Evolutionary conservation across 495 filamentous ascomycete genomes (phyloP).

Genomic region (Neurospora sp.): DNA sequence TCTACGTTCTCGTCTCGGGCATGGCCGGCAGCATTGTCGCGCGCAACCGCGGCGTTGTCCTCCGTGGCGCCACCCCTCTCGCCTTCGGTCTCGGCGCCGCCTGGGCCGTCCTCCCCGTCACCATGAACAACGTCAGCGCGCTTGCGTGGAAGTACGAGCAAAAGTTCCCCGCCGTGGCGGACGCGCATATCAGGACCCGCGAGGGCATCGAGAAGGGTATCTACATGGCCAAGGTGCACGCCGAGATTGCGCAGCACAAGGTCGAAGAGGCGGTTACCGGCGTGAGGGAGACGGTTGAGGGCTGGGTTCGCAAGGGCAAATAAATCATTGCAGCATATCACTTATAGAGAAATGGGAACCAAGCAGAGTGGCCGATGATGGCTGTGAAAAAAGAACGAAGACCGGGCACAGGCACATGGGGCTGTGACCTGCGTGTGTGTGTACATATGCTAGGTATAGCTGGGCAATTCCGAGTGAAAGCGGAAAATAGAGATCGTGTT

Average conservation of each 20-base stretch:
- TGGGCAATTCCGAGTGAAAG: not conserved
- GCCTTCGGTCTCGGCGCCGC: slow-evolving; percentile 64
- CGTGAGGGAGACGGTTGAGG: slow-evolving; percentile 66
- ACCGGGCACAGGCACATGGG: not conserved
- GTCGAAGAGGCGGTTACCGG: slow-evolving; percentile 68
- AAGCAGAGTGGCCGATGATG: not conserved
- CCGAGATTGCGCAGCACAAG: slow-evolving; percentile 55
- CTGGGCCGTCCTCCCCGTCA: slow-evolving; percentile 64
- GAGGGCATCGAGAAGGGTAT: slow-evolving; percentile 58
- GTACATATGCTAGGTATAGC: not conserved
- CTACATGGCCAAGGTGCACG: slow-evolving; percentile 60
- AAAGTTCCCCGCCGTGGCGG: slow-evolving; percentile 65
- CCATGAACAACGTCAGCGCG: slow-evolving; percentile 74
- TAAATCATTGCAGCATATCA: slow-evolving; percentile 18
- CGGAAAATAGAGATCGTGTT: not conserved
- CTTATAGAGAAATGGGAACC: not conserved
- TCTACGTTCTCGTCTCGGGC: slow-evolving; percentile 84
- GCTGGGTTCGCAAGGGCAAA: slow-evolving; percentile 83
- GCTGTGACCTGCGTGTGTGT: not conserved
- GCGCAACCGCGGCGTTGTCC: slow-evolving; percentile 71
- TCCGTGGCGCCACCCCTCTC: slow-evolving; percentile 61
- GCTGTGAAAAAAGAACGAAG: not conserved
- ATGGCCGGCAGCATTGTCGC: slow-evolving; percentile 88
- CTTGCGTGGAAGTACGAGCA: slow-evolving; percentile 86
- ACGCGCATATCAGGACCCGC: slow-evolving; percentile 60